Percentiles rank a stretch among this genome's conserved stretches.
phyloP scores from a whole-genome alignment of 2,329 filamentous ascomycete species.

The Dothiorella sarmentorum region DNA sequence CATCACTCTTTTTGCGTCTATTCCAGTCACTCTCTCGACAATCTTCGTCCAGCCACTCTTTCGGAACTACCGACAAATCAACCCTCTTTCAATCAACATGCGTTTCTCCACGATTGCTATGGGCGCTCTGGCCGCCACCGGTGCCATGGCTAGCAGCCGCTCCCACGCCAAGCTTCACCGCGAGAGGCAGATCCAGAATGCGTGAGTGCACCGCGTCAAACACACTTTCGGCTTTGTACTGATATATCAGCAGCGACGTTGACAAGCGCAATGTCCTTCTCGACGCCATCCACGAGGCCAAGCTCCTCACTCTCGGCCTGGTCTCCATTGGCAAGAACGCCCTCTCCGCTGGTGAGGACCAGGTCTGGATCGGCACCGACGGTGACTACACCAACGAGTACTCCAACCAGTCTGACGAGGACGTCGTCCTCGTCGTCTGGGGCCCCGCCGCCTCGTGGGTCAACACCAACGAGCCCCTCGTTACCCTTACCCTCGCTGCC shows the following conservation, averaged over 20 bases:
- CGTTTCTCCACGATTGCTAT: conserved; percentile 17
- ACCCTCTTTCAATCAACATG: conserved; percentile 16
- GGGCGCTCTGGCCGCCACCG: conserved; percentile 14
- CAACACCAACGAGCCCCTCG: conserved; percentile 33
- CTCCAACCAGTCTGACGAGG: conserved; percentile 33
- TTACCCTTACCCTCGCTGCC: conserved; percentile 40
- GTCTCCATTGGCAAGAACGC: conserved; percentile 26
- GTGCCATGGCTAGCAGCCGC: conserved; percentile 15
- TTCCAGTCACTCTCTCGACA: conserved; percentile 19
- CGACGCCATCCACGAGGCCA: conserved; percentile 21
- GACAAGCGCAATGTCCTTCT: conserved; percentile 21
- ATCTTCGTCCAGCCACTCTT: conserved; percentile 11
- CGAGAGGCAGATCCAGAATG: not conserved
- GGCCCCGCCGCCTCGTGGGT: conserved; percentile 32
- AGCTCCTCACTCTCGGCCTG: conserved; percentile 26
- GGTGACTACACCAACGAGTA: conserved; percentile 35
- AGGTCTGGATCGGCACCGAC: conserved; percentile 36
- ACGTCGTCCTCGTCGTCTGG: conserved; percentile 38
- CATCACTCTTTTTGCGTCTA: conserved; percentile 19
- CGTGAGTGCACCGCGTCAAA: not conserved
- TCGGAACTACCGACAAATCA: conserved; percentile 10
- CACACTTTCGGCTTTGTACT: not conserved
- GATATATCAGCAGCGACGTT: not conserved
- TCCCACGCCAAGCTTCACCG: conserved; percentile 14
- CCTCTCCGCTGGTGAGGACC: conserved; percentile 27